Base-by-base conservation (phyloP, 2,329 filamentous ascomycete species). In the Dothideomycetidae sp. region DNA sequence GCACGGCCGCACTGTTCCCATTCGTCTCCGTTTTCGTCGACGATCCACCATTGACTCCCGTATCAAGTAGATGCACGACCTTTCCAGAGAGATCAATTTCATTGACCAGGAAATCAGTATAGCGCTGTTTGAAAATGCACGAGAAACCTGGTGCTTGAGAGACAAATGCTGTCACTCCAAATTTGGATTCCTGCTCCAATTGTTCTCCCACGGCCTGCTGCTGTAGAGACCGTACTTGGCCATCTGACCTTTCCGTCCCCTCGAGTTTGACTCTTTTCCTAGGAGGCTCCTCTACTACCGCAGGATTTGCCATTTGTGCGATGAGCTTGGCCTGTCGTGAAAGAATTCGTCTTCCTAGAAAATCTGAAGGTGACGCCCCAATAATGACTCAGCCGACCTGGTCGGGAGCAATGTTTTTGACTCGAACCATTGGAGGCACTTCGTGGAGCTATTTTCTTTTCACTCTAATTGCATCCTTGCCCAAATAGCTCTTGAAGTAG, bases 21-120 rank as follows among this genome's bases (percentile, higher is more conserved):
- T 29, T 16, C 31, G 34, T 39, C 31, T 15, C 26, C 12, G 26
- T 37, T 28, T 19, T n/a, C n/a, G 15, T 41, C 31, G 33, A 42
- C 44, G 34, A 44, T 13, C n/a, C 21, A 7, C 21, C 21, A n/a
- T 26, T 26, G 7, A 26, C 21, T 7, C 21, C 21, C 7, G 7
- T n/a, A n/a, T 26, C 21, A 26, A 26, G 7, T 7, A 94, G 63
- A 56, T 88, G 83, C 36, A 90, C 57, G 10, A 93, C 81, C 37
- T 75, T 60, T 11, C 85, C 85, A 51, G 79, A 72, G 18, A 77
- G 75, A 13, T 71, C 63, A 44, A 94, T 88, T 58, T 94, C 86
- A 52, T 93, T 86, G 49, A 94, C 86, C 48, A 90, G 66, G 50
- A 94, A 94, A 56, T 94, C 86, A 3, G 85, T 88, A 57, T 86